Evolutionary conservation across 371 early-diverging fungal genomes (phyloP), one percentile per base, ranked within the genome.

Genomic region (Coemansia sp.): DNA sequence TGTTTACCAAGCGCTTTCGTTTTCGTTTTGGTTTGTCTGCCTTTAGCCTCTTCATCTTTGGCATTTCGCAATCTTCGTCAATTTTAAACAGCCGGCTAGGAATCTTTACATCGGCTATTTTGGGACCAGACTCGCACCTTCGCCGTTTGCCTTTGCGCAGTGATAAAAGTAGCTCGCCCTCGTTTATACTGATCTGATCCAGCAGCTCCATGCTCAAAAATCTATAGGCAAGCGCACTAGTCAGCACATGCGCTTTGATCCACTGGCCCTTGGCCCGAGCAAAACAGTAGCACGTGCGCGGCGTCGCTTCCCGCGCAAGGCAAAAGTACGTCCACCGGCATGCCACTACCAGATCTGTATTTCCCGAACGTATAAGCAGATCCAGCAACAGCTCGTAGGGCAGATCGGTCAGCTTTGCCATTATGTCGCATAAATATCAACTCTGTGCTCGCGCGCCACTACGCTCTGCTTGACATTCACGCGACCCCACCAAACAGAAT

Each of bases 131-230:
- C 36, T 44, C 26, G 19, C 11, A 8, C 46, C 48, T 62, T n/a
- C 48, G 51, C 32, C 56, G 29, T 28, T 53, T 52, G 15, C 39
- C 23, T 13, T 12, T 51, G 24, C 52, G 54, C 19, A 8, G 29
- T 3, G 44, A 5, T 3, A 24, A 29, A 23, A 29, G 4, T 32
- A 74, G 64, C 61, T 74, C 75, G 3, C 24, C 40, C 6, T 66
- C 55, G 49, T 70, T 59, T 8, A 9, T 49, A 12, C 36, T 28
- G 24, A 74, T 74, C 64, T 74, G 75, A 49, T 65, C 70, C 55
- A 74, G 46, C 57, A 74, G 41, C 4, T 53, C 63, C 4, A 58
- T 21, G 57, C 61, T 74, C 8, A 74, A 67, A 36, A 74, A 74
- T n/a, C 55, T 44, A 36, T 63, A 57, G 9, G 53, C 51, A 9